Conservation (phyloP, 805 yeast species). For the Hermanozyma aechmeae region DNA sequence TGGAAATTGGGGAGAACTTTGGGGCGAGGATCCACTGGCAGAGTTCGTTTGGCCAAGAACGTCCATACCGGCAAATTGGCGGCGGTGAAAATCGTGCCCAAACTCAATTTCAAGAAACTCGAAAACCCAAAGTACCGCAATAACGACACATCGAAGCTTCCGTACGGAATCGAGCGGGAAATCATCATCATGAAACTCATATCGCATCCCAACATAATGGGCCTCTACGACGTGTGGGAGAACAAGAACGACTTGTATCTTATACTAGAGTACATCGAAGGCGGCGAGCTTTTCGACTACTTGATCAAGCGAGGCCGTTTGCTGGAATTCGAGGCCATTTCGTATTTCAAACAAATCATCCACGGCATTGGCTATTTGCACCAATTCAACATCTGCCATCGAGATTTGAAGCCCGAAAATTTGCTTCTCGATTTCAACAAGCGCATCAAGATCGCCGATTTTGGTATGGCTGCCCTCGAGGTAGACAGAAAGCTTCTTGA, state of each 20-base stretch:
- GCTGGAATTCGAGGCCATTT: constrained; percentile 83
- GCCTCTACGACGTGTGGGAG: constrained; percentile 82
- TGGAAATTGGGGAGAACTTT: constrained; percentile 94
- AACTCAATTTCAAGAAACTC: constrained; percentile 50
- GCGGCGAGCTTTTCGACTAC: constrained; percentile 92
- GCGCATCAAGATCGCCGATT: constrained; percentile 94
- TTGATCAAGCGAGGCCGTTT: constrained; percentile 81
- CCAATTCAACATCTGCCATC: constrained; percentile 78
- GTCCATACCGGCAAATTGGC: constrained; percentile 79
- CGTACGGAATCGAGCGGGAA: constrained; percentile 81
- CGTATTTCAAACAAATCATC: constrained; percentile 80
- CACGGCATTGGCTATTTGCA: constrained; percentile 80
- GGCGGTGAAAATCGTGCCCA: constrained; percentile 94
- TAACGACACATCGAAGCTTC: constrained; percentile 45
- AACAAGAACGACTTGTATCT: constrained; percentile 74
- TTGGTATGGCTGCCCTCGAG: constrained; percentile 98
- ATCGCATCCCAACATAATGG: constrained; percentile 70
- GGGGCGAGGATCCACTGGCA: constrained; percentile 95
- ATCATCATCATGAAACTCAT: constrained; percentile 78
- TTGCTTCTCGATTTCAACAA: constrained; percentile 69
- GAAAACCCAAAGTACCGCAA: constrained; percentile 36
- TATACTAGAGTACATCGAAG: constrained; percentile 91
- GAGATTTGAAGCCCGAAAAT: constrained; percentile 81
- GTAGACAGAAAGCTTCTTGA: constrained; percentile 72
- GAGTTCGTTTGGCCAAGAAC: constrained; percentile 88